Conservation (phyloP, 345 rosid genomes). For the Corymbia maculata region DNA sequence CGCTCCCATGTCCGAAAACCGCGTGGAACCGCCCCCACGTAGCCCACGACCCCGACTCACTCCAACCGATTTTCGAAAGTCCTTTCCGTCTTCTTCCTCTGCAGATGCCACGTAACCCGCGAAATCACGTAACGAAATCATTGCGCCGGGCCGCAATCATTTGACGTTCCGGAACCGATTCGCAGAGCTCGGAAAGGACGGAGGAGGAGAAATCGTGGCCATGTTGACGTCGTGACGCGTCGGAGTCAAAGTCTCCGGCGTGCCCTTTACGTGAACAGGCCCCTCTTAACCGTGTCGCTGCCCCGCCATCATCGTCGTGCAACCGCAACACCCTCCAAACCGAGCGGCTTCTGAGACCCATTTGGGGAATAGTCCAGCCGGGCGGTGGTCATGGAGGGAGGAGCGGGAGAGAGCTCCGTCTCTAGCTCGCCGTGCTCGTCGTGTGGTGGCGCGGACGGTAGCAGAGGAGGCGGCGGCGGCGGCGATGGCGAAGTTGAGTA, state of each 20-base stretch:
- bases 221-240: neutral
- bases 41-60: neutral
- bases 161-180: neutral
- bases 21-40: slow-evolving; percentile 23
- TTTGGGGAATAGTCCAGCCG: neutral
- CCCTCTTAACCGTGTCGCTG: neutral
- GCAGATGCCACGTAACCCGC: slow-evolving; percentile 7
- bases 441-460: neutral
- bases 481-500: slow-evolving; percentile 8
- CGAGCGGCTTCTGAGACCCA: neutral
- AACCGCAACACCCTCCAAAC: neutral
- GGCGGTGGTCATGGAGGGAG: neutral
- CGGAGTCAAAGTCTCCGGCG: neutral
- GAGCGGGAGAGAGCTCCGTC: neutral
- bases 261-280: neutral
- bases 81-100: neutral
- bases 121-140: neutral
- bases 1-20: slow-evolving; percentile 12
- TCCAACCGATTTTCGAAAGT: slow-evolving; percentile 14
- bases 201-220: neutral
- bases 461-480: neutral
- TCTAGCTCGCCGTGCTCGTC: neutral
- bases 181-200: neutral
- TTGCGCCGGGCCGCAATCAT: neutral
- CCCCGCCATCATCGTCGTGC: neutral